Evolutionary conservation across 306 rosid species (phyloP), one percentile per base, ranked within the genome.

Genomic region (Cucurbita moschata): DNA sequence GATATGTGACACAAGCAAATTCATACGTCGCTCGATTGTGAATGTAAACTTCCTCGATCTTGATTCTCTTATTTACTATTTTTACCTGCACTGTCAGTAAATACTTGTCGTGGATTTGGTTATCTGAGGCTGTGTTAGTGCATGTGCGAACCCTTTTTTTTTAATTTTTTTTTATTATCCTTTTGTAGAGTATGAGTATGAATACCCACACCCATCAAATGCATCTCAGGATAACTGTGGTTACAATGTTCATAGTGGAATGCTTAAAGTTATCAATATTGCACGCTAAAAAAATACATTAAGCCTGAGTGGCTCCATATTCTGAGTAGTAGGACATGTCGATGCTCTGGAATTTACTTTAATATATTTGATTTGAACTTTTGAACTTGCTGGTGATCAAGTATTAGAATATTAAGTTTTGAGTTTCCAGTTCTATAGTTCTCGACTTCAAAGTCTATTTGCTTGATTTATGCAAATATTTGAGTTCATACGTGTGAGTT

Each of bases 11-110:
- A 14, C 87, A 89, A 57, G 87, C 99, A 26, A 91, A 89, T 82
- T 94, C 99, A 2, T 94, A 91, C 0, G 97, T 86, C 63, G 99
- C 96, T 7, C 85, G 97, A 81, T 76, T 91, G 81, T 91, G 76
- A 86, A 77, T 72, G 53, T 72, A 72, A 11, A 26, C 19, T 72
- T 42, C 18, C 52, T 74, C 59, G 8, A 58, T 10, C 66, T 75
- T 1, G 35, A 7, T 60, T 26, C 50, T n/a, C 77, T 60, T 18
- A 26, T 75, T 57, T 53, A 35, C 18, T 75, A 13, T 47, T 75
- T 43, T 38, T 16, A 57, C 60, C 61, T 19, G 53, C 42, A 5
- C 42, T 43, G 39, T 55, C 67, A 30, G 40, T 69, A 50, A 69
- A 69, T 43, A 26, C 11, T 26, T 66, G 37, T 43, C 21, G 51